These are phyloP conservation scores for Elsinoe ampelina DNA, from an alignment of 2,329 filamentous ascomycete genomes.

Conservation along the genomic window DNA sequence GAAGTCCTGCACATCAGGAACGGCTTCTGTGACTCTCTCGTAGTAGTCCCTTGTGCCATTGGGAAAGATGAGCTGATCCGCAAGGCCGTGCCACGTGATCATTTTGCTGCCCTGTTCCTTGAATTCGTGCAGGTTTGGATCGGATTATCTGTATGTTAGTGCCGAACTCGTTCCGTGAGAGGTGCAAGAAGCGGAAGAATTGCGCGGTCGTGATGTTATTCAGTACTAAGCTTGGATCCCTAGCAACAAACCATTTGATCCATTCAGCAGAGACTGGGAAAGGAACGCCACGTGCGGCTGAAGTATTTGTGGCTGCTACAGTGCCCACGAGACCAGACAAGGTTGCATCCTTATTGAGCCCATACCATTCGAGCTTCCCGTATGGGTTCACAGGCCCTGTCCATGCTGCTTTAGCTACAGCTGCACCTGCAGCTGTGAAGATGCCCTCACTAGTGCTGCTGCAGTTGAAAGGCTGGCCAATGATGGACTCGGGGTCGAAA, in stretches of 20 bases:
- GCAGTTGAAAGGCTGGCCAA: constrained; percentile 17
- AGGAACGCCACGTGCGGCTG: background rate
- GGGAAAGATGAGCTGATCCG: constrained; percentile 31
- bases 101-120: constrained; percentile 32
- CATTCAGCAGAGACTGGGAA: constrained; percentile 28
- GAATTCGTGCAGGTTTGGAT: constrained; percentile 33
- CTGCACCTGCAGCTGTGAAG: background rate
- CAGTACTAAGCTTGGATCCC: constrained; percentile 26
- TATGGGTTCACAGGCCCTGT: background rate
- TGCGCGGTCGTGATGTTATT: constrained; percentile 24
- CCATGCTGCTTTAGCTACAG: background rate
- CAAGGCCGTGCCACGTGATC: constrained; percentile 36
- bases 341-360: background rate
- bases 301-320: background rate
- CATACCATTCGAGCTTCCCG: background rate
- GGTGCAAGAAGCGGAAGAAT: constrained; percentile 21
- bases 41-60: constrained; percentile 33
- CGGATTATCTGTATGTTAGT: constrained; percentile 28
- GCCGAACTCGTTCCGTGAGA: constrained; percentile 17
- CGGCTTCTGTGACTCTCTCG: constrained; percentile 23
- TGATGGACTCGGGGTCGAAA: constrained; percentile 25
- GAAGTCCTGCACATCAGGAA: constrained; percentile 25
- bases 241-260: constrained; percentile 28
- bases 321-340: background rate
- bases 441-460: background rate